A percentile compares a stretch with the other conserved stretches of the same genome.
Evolutionary conservation across 257 asterid genomes (phyloP).

Genomic region (Marsdenia floribunda): DNA sequence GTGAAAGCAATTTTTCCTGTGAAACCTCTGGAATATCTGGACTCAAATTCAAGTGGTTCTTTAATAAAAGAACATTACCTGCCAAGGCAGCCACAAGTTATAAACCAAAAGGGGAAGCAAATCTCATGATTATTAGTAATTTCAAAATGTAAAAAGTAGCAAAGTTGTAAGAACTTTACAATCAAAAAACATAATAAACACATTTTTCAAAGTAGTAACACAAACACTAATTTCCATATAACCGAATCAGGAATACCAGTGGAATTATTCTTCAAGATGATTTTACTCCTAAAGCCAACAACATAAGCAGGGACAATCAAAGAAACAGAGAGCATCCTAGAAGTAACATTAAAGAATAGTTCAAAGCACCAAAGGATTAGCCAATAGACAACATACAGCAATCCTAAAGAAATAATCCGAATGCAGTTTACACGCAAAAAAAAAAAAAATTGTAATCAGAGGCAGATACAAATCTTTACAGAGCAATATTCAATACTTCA

Average conservation of each 20-base stretch:
- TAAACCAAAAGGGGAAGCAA: slow-evolving; percentile 1
- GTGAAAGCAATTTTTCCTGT: slow-evolving; percentile 83
- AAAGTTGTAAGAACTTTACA: background rate
- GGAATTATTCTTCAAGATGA: background rate
- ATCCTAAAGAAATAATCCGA: background rate
- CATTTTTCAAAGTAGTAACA: background rate
- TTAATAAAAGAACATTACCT: slow-evolving; percentile 84
- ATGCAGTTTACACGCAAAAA: background rate
- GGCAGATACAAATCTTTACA: background rate
- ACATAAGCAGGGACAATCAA: too few species aligned
- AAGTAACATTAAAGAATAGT: too few species aligned
- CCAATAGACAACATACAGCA: background rate
- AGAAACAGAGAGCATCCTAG: too few species aligned
- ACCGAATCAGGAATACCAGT: background rate
- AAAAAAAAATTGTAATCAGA: background rate
- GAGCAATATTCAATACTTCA: background rate
- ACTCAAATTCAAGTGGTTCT: slow-evolving; percentile 73
- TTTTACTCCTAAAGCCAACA: background rate
- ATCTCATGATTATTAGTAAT: background rate
- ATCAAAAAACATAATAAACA: background rate
- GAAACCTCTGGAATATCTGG: slow-evolving; percentile 86
- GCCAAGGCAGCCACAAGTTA: slow-evolving; percentile 13
- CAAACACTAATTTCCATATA: background rate
- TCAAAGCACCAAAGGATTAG: too few species aligned
- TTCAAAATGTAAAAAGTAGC: background rate